Base-by-base conservation (phyloP, 129 eudicot species). In the Gnaphalium uliginosum region DNA sequence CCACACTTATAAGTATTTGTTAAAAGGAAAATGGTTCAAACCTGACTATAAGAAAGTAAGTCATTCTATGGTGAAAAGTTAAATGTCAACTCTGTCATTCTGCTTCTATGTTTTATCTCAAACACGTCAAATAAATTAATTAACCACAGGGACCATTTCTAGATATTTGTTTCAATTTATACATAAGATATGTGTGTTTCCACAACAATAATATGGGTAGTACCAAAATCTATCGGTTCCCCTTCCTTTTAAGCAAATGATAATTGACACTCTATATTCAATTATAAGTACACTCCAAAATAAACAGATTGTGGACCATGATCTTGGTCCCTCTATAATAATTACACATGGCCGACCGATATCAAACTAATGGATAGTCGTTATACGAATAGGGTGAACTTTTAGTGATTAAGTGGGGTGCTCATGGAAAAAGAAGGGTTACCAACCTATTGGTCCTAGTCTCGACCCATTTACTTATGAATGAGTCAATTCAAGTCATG, bases 191-290 rank as follows among this genome's bases (percentile, higher is more conserved):
- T 39, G n/a, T 73, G 62, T 54, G n/a, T 53, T 30, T 25, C 53
- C n/a, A 32, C 18, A 56, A 6, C 15, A 72, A 58, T 54, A 26
- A 72, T 54, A 41, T 8, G 59, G 43, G 43, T 74, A 61, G 70
- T 61, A 41, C 69, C 78, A 74, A 74, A 61, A 48, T 41, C 39
- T 61, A 74, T 25, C 11, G 78, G 70, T 26, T 70, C 78, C 58
- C 69, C 27, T 60, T 11, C 17, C 14, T 10, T 24, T 26, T 59
- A 63, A 62, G 13, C n/a, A 51, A 60, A 73, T 62, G 26, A 22
- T 73, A 25, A 17, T 37, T 33, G 54, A 26, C 41, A 63, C 32
- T 74, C 9, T 13, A 67, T 37, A 33, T 22, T 57, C 27, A 66
- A 76, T 76, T 53, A 46, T 75, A 25, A 30, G 65, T 65, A 29